These are phyloP conservation scores for Luvunga scandens DNA, from an alignment of 345 rosid species.

Conservation along the genomic window DNA sequence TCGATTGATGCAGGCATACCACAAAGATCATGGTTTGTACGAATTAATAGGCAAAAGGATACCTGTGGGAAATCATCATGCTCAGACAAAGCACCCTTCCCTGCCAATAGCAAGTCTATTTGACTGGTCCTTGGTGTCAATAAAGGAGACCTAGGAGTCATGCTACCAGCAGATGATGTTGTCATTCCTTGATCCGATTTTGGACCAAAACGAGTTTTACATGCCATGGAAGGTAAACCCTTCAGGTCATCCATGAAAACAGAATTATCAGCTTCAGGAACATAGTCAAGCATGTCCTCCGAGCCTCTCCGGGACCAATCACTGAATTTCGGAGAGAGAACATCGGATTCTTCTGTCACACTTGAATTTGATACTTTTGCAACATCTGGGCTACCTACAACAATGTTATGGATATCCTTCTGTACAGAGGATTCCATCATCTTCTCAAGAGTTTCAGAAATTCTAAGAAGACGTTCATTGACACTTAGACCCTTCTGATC, in stretches of 20 bases:
- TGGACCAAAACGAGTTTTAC: slow-evolving; percentile 92
- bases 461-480: slow-evolving; percentile 80
- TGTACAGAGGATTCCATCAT: slow-evolving; percentile 70
- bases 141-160: slow-evolving; percentile 97
- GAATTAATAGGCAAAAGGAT: slow-evolving; percentile 10
- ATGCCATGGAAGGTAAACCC: slow-evolving; percentile 88
- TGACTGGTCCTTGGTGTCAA: slow-evolving; percentile 92
- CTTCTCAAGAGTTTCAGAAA: slow-evolving; percentile 90
- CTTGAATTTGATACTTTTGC: slow-evolving; percentile 88
- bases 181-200: slow-evolving; percentile 99
- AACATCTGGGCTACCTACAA: slow-evolving; percentile 80
- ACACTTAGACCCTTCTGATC: slow-evolving; percentile 86
- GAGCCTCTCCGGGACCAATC: slow-evolving; percentile 98
- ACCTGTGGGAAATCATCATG: slow-evolving; percentile 91
- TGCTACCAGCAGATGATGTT: slow-evolving; percentile 96
- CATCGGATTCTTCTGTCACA: slow-evolving; percentile 85
- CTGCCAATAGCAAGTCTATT: slow-evolving; percentile 77
- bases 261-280: slow-evolving; percentile 83
- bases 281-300: slow-evolving; percentile 98
- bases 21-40: neutral
- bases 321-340: slow-evolving; percentile 88
- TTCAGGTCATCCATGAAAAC: slow-evolving; percentile 85
- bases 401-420: slow-evolving; percentile 65
- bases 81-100: slow-evolving; percentile 81
- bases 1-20: neutral